Evolutionary conservation across 768 basidiomycete genomes (phyloP).

Genomic region (Tulasnella sp.): DNA sequence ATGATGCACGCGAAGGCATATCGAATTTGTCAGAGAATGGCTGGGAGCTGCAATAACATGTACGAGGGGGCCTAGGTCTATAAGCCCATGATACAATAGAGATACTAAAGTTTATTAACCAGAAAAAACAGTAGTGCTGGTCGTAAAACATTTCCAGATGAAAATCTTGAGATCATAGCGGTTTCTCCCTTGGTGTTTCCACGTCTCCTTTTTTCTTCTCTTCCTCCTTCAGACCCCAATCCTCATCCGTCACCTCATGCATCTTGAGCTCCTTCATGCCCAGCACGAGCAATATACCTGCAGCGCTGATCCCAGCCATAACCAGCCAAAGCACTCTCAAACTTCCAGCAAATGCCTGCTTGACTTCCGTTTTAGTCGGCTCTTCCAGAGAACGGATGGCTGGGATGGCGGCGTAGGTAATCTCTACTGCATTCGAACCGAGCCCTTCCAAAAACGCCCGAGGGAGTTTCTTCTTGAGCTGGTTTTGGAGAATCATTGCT

Average conservation of each 20-base stretch:
- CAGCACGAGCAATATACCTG: conserved; percentile 46
- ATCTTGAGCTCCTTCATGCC: conserved; percentile 47
- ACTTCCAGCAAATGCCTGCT: conserved; percentile 36
- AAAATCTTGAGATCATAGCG: too few relatives aligned
- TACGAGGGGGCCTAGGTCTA: too few relatives aligned
- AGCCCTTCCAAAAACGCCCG: conserved; percentile 42
- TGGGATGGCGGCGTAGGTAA: conserved; percentile 39
- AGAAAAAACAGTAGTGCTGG: too few relatives aligned
- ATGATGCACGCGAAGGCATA: too few relatives aligned
- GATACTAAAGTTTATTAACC: too few relatives aligned
- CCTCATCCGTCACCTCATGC: conserved; percentile 43
- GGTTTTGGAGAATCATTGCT: conserved; percentile 56
- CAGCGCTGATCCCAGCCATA: conserved; percentile 48
- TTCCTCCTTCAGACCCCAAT: conserved; percentile 43
- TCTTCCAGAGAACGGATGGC: conserved; percentile 22
- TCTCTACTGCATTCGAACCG: conserved; percentile 34
- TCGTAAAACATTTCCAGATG: too few relatives aligned
- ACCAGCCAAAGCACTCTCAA: conserved; percentile 38
- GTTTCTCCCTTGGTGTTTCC: too few relatives aligned
- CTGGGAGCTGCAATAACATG: too few relatives aligned
- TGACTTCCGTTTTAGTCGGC: conserved; percentile 23
- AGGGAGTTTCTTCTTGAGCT: conserved; percentile 51
- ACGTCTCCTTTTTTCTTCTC: background rate
- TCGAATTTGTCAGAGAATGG: too few relatives aligned
- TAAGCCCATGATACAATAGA: too few relatives aligned